Conservation (phyloP, 2,329 filamentous ascomycete genomes). For the Colletotrichum sp. region DNA sequence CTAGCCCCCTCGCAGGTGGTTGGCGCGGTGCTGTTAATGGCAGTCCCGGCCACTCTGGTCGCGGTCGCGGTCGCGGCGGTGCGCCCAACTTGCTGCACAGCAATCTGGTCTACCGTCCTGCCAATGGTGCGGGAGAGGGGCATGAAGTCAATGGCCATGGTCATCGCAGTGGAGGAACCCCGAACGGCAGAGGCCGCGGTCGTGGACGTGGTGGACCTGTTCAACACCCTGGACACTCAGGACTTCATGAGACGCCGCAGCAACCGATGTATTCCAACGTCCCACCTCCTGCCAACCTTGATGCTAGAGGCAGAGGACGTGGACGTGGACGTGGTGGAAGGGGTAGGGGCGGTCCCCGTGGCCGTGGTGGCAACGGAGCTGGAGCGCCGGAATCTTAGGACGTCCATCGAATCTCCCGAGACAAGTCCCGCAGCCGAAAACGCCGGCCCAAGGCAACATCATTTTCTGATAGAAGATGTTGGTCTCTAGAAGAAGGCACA, state of each 20-base stretch:
- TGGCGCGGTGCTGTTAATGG: constrained; percentile 63
- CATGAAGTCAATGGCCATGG: constrained; percentile 34
- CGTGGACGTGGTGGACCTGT: constrained; percentile 18
- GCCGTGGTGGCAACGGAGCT: constrained; percentile 33
- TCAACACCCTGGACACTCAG: constrained; percentile 8
- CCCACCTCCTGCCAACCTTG: constrained; percentile 64
- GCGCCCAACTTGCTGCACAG: constrained; percentile 54
- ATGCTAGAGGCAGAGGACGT: constrained; percentile 47
- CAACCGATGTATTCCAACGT: constrained; percentile 55
- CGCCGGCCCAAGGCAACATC: neutral
- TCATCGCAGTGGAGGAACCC: constrained; percentile 26
- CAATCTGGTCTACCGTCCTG: constrained; percentile 55
- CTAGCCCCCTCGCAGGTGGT: constrained; percentile 56
- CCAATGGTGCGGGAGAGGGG: constrained; percentile 29
- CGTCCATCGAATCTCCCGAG: neutral
- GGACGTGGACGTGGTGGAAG: constrained; percentile 33
- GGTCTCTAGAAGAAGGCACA: neutral
- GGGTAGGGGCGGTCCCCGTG: constrained; percentile 37
- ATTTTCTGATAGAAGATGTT: constrained; percentile 12
- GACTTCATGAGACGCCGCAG: constrained; percentile 22
- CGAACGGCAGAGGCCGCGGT: constrained; percentile 9
- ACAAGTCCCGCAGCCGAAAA: neutral
- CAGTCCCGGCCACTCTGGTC: constrained; percentile 37
- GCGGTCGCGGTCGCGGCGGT: constrained; percentile 35
- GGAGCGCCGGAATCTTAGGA: neutral